Conservation (phyloP, 176 grass and related monocot genomes). For the Carex parvula region DNA sequence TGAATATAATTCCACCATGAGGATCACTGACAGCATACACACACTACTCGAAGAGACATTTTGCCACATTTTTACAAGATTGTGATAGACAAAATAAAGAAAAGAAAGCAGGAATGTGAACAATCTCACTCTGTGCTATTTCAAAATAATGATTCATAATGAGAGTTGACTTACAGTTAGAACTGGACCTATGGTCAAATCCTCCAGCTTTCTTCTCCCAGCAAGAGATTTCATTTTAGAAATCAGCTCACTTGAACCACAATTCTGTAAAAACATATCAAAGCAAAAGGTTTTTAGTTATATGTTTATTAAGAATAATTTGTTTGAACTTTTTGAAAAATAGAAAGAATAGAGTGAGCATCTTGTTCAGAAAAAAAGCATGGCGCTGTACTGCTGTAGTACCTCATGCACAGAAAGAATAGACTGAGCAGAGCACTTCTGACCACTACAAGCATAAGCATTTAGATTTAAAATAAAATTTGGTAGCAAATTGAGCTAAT, state of each 20-base stretch:
- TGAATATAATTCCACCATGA: not conserved
- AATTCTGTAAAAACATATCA: constrained; percentile 63
- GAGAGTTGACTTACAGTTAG: constrained; percentile 59
- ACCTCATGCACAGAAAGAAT: constrained; percentile 96
- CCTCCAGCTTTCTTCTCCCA: constrained; percentile 75
- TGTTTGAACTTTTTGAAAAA: not conserved
- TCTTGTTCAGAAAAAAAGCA: too few relatives aligned
- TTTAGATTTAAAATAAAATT: constrained; percentile 28
- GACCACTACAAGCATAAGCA: constrained; percentile 96
- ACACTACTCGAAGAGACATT: not conserved
- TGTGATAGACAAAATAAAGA: not conserved
- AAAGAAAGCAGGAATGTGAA: not conserved
- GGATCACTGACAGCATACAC: not conserved
- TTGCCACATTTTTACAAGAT: not conserved
- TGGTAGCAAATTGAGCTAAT: not conserved
- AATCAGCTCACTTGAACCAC: constrained; percentile 67
- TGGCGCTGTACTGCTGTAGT: not conserved
- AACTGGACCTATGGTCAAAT: constrained; percentile 87
- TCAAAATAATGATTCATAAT: not conserved
- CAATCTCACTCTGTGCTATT: not conserved
- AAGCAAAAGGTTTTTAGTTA: not conserved
- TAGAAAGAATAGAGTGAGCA: not conserved
- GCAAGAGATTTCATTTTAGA: constrained; percentile 80
- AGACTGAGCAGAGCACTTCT: constrained; percentile 98
- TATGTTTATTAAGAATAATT: not conserved